Conservation (phyloP, 192 early-diverging fungal genomes). For the Backusella westeae region DNA sequence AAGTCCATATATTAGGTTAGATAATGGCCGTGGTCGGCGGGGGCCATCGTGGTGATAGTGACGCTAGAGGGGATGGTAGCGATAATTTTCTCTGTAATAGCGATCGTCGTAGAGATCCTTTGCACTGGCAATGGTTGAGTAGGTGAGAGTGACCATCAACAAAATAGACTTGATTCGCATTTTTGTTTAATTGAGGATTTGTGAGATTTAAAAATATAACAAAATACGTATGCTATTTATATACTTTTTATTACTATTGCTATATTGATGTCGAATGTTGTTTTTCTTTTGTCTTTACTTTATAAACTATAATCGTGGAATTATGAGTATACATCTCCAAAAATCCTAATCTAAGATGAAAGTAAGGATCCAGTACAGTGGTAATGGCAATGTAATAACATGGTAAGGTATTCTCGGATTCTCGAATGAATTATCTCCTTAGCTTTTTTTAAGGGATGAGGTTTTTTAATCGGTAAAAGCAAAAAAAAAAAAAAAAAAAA, state of each 20-base stretch:
- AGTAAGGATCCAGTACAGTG: no score
- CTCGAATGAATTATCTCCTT: no score
- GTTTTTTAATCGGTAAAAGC: no score
- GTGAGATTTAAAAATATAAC: neutral
- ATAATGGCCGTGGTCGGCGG: neutral
- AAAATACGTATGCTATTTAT: neutral
- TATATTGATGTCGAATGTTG: neutral
- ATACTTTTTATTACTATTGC: neutral
- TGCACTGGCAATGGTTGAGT: neutral
- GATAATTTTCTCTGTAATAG: neutral
- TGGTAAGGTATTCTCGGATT: neutral
- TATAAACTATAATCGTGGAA: neutral
- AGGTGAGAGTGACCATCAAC: neutral
- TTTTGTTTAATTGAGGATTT: neutral
- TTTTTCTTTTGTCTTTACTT: neutral
- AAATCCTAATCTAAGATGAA: no score
- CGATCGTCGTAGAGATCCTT: neutral
- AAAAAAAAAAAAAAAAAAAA: no score
- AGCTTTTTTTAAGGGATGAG: no score
- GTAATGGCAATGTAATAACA: no score
- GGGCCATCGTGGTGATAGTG: neutral
- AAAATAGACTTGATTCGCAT: neutral
- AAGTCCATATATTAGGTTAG: neutral
- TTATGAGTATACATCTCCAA: neutral
- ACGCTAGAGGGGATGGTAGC: neutral